Conservation (phyloP, 345 rosid species). For the Microthlaspi erraticum region DNA sequence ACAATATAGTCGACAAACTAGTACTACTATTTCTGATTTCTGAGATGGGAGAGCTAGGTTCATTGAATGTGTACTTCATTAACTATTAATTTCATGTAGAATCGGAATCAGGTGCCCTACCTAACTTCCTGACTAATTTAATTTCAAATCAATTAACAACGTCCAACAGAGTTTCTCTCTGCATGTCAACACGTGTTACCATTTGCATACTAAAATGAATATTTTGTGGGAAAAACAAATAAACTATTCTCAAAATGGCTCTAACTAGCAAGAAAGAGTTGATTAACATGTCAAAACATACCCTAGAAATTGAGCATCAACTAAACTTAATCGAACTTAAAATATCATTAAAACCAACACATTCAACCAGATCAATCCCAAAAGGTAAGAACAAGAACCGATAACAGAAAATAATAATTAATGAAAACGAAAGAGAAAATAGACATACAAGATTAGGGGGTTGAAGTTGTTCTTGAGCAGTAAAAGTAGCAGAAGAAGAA, state of each 20-base stretch:
- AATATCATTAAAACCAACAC: not conserved
- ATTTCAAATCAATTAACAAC: slow-evolving; percentile 27
- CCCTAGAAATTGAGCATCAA: not conserved
- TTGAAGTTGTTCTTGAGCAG: slow-evolving; percentile 45
- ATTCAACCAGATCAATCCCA: slow-evolving; percentile 10
- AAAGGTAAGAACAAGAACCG: not conserved
- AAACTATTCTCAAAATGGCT: not conserved
- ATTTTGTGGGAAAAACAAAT: not conserved
- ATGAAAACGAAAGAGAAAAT: not conserved
- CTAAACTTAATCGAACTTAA: slow-evolving; percentile 20
- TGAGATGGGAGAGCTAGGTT: slow-evolving; percentile 17
- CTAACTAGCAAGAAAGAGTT: no score
- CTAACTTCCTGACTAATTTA: slow-evolving; percentile 21
- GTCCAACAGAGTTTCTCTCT: slow-evolving; percentile 8
- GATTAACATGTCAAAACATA: slow-evolving; percentile 3
- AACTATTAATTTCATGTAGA: slow-evolving; percentile 32
- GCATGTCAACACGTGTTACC: slow-evolving; percentile 41
- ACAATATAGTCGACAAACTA: slow-evolving; percentile 14
- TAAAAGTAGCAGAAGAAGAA: slow-evolving; percentile 47
- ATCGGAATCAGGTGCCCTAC: slow-evolving; percentile 46
- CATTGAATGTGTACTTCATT: slow-evolving; percentile 35
- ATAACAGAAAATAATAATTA: not conserved
- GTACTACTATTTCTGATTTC: not conserved
- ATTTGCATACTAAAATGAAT: not conserved
- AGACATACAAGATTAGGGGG: slow-evolving; percentile 43